phyloP scores from a whole-genome alignment of 306 rosid genomes.

The Abrus pulchellus region DNA sequence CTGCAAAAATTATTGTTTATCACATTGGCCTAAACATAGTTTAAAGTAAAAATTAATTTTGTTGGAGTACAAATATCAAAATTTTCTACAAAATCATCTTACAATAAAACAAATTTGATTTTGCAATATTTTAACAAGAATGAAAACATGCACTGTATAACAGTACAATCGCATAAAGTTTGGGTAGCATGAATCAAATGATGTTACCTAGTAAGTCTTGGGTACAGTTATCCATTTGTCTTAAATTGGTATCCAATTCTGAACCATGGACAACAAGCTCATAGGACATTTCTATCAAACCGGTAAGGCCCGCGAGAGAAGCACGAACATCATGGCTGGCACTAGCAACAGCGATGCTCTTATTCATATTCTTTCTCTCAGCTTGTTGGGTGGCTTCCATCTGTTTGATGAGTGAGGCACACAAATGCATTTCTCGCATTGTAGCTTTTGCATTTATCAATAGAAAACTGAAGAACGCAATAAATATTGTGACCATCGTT shows the following conservation, averaged over 20 bases:
- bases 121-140: too few relatives aligned
- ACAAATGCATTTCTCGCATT: slow-evolving; percentile 68
- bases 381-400: slow-evolving; percentile 82
- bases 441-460: slow-evolving; percentile 41
- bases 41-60: too few relatives aligned
- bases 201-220: slow-evolving; percentile 73
- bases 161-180: neutral
- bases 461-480: slow-evolving; percentile 51
- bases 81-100: too few relatives aligned
- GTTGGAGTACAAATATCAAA: too few relatives aligned
- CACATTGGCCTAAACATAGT: too few relatives aligned
- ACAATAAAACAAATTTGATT: too few relatives aligned
- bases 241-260: slow-evolving; percentile 60
- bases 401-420: slow-evolving; percentile 71
- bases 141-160: too few relatives aligned
- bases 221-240: slow-evolving; percentile 67
- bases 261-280: slow-evolving; percentile 51
- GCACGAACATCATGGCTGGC: slow-evolving; percentile 87
- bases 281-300: slow-evolving; percentile 65
- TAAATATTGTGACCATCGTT: slow-evolving; percentile 41
- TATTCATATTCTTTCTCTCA: slow-evolving; percentile 75
- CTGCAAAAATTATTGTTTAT: too few relatives aligned
- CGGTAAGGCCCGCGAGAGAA: slow-evolving; percentile 70
- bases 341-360: slow-evolving; percentile 70
- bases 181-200: neutral